Evolutionary conservation across 176 grass and related monocot genomes (phyloP).

Genomic region (Phragmites australis): DNA sequence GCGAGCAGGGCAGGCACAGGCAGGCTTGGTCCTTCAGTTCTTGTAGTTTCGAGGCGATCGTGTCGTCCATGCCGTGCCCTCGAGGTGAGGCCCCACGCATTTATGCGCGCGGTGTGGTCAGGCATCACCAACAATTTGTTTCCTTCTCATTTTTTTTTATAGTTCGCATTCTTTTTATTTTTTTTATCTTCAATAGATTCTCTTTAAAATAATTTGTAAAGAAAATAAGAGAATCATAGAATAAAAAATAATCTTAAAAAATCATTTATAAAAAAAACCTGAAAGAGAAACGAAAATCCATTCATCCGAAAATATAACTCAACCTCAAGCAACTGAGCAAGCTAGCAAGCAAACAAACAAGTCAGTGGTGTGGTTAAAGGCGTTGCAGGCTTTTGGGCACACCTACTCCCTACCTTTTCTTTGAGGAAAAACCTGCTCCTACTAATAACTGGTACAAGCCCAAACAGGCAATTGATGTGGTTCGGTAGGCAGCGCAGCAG

Average conservation of each 20-base stretch:
- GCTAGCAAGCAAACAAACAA: neutral
- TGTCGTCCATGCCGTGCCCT: neutral
- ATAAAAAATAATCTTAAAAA: no score
- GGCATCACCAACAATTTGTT: no score
- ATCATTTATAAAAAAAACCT: no score
- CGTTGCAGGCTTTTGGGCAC: slow-evolving; percentile 39
- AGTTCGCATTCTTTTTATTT: no score
- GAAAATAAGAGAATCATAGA: no score
- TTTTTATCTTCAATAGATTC: no score
- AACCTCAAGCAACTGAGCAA: no score
- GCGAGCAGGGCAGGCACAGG: neutral
- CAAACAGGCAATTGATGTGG: slow-evolving; percentile 5
- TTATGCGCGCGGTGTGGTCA: slow-evolving; percentile 9
- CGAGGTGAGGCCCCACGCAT: neutral
- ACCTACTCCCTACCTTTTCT: neutral
- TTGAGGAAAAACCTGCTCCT: slow-evolving; percentile 17
- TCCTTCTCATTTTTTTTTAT: no score
- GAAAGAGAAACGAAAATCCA: no score
- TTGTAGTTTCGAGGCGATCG: neutral
- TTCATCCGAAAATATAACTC: no score
- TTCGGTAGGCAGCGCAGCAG: neutral
- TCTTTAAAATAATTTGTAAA: no score
- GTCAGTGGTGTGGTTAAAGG: slow-evolving; percentile 47
- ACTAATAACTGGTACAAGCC: slow-evolving; percentile 9
- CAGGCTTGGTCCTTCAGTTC: no score